Conservation (phyloP, 495 filamentous ascomycete species). For the Hyaloscypha variabilis region DNA sequence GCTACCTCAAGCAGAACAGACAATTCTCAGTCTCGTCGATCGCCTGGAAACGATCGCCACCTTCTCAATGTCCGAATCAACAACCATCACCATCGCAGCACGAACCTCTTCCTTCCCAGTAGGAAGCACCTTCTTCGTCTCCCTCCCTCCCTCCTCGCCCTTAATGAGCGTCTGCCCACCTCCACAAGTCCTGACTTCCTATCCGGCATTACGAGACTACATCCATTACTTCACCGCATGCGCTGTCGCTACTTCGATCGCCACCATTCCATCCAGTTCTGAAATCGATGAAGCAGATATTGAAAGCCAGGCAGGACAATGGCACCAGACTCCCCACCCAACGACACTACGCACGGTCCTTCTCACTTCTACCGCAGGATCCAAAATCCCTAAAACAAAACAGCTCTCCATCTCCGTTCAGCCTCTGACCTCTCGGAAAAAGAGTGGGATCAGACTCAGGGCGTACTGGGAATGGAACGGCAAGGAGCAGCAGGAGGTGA, state of each 20-base stretch:
- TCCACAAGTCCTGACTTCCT: neutral
- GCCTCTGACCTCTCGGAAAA: neutral
- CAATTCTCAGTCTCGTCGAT: constrained; percentile 43
- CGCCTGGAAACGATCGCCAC: constrained; percentile 47
- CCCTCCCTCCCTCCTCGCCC: constrained; percentile 45
- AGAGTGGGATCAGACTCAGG: neutral
- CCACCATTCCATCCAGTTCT: neutral
- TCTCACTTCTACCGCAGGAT: neutral
- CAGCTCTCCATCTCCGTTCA: constrained; percentile 5
- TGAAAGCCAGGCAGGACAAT: neutral
- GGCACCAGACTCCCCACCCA: neutral
- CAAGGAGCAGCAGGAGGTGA: neutral
- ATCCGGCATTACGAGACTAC: constrained; percentile 23
- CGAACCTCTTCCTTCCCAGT: constrained; percentile 30
- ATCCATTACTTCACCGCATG: constrained; percentile 25
- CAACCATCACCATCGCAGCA: constrained; percentile 43
- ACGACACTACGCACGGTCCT: neutral
- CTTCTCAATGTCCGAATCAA: constrained; percentile 39
- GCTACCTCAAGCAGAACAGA: constrained; percentile 37
- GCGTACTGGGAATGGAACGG: constrained; percentile 3
- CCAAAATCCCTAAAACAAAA: neutral
- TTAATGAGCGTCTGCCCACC: constrained; percentile 34
- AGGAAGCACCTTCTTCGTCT: constrained; percentile 41
- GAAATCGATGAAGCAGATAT: neutral
- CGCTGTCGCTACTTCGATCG: constrained; percentile 19